Percentiles rank a stretch among this genome's conserved stretches.
phyloP scores from a whole-genome alignment of 305 asterid genomes.

The Nicotiana rustica region DNA sequence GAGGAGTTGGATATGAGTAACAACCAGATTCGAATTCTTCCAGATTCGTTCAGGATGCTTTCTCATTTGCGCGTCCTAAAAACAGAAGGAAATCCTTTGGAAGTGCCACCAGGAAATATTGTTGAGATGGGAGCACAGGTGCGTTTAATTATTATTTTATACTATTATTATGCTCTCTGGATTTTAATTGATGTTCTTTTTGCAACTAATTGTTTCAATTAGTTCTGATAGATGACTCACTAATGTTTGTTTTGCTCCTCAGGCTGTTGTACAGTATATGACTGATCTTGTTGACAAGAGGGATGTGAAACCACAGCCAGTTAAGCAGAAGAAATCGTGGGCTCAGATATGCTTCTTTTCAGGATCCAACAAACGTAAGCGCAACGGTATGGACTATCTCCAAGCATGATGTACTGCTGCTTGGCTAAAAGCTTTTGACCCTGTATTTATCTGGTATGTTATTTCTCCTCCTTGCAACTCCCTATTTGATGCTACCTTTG shows the following conservation, averaged over 20 bases:
- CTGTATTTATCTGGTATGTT: neutral
- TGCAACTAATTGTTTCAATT: neutral
- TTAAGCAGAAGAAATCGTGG: slow-evolving; percentile 45
- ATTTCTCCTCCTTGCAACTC: neutral
- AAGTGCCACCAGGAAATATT: slow-evolving; percentile 39
- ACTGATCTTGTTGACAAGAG: slow-evolving; percentile 40
- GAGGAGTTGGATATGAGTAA: slow-evolving; percentile 46
- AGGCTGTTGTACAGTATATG: slow-evolving; percentile 46
- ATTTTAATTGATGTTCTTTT: neutral
- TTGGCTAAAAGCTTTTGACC: neutral
- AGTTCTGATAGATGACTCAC: neutral
- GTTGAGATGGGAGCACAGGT: slow-evolving; percentile 42
- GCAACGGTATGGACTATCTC: slow-evolving; percentile 36
- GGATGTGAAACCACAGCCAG: slow-evolving; percentile 40
- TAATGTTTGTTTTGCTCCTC: slow-evolving; percentile 13
- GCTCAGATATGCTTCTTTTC: slow-evolving; percentile 42
- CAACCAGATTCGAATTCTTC: slow-evolving; percentile 42
- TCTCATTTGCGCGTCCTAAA: slow-evolving; percentile 35
- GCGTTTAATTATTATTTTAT: neutral
- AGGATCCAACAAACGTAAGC: slow-evolving; percentile 40
- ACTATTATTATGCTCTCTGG: neutral
- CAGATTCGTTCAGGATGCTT: slow-evolving; percentile 47
- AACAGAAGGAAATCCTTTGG: slow-evolving; percentile 44
- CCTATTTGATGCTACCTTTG: neutral
- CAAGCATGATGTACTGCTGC: slow-evolving; percentile 27